These are phyloP conservation scores for Sarcodon sp. DNA, from an alignment of 768 basidiomycete genomes.

Conservation along the genomic window DNA sequence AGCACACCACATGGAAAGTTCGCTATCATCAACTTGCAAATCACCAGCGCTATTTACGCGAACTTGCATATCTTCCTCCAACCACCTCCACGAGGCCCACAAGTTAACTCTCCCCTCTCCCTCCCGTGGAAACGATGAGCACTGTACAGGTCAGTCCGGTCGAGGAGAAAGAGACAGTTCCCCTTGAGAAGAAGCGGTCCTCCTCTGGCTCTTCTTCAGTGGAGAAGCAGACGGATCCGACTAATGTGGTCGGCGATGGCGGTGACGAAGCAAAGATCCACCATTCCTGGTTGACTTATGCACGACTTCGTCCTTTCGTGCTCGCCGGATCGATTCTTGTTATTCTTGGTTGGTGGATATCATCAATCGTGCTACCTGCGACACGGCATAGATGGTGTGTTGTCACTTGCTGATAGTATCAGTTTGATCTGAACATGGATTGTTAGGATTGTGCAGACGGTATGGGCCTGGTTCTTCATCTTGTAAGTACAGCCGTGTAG, in stretches of 20 bases:
- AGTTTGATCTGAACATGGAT: not conserved
- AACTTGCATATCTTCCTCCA: not conserved
- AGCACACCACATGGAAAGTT: too few species aligned
- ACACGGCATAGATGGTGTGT: constrained; percentile 68
- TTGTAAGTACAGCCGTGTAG: constrained; percentile 26
- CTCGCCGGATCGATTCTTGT: constrained; percentile 39
- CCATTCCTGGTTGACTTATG: constrained; percentile 8
- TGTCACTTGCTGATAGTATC: not conserved
- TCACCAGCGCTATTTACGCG: too few species aligned
- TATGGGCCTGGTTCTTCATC: constrained; percentile 79
- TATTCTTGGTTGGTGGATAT: constrained; percentile 83
- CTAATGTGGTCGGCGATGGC: constrained; percentile 2
- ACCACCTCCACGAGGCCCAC: not conserved
- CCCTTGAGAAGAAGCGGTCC: constrained; percentile 12
- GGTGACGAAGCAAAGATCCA: constrained; percentile 8
- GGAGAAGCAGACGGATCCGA: constrained; percentile 13
- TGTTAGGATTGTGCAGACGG: constrained; percentile 62
- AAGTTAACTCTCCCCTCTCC: not conserved
- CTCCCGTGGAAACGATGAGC: not conserved
- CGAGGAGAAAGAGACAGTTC: not conserved
- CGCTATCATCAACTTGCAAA: too few species aligned
- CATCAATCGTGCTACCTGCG: constrained; percentile 48
- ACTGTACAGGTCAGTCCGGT: not conserved
- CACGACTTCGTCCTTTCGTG: constrained; percentile 18
- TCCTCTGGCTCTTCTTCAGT: constrained; percentile 9